Evolutionary conservation across 139 green algal species (phyloP), one percentile per base, ranked within the genome.

Genomic region (Mychonastes homosphaera): DNA sequence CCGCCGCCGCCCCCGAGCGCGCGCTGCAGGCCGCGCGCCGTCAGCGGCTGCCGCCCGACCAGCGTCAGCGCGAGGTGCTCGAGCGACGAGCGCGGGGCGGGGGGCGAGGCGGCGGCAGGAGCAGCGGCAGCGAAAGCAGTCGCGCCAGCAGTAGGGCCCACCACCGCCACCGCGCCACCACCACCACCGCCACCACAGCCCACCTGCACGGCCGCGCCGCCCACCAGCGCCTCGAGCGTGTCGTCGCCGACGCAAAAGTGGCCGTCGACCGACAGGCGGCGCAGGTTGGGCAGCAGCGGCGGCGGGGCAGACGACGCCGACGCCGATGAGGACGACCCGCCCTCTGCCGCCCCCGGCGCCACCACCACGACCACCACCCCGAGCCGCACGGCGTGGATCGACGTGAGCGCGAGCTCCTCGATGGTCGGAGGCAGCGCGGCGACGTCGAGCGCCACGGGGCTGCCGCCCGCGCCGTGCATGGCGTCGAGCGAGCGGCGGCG

Each of bases 211-310:
- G n/a, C n/a, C n/a, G n/a, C n/a, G n/a, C n/a, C n/a, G n/a, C 30
- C 50, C 15, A 50, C 29, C 28, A 67, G 30, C 6, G n/a, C 18
- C 4, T 8, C 4, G 39, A 67, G 21, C 39, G 60, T 33, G n/a
- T 3, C 27, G 29, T 67, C 60, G 28, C n/a, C 39, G 30, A 67
- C 13, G n/a, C 60, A 49, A 46, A 67, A 67, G 50, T 51, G 46
- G 40, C 60, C 60, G 38, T 67, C 60, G 26, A 67, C 34, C 3
- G 34, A 38, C 18, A 67, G 50, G 16, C n/a, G 30, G 50, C 29
- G 35, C 60, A 67, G 60, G 29, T 19, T 5, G 3, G 47, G 33
- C 36, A 66, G 50, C 52, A 38, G 34, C 24, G 57, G 19, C 4
- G 53, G 24, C 13, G 35, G 16, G 38, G 23, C 24, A n/a, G 9